phyloP scores from a whole-genome alignment of 2,329 filamentous ascomycete genomes.

The Nothophoma quercina region DNA sequence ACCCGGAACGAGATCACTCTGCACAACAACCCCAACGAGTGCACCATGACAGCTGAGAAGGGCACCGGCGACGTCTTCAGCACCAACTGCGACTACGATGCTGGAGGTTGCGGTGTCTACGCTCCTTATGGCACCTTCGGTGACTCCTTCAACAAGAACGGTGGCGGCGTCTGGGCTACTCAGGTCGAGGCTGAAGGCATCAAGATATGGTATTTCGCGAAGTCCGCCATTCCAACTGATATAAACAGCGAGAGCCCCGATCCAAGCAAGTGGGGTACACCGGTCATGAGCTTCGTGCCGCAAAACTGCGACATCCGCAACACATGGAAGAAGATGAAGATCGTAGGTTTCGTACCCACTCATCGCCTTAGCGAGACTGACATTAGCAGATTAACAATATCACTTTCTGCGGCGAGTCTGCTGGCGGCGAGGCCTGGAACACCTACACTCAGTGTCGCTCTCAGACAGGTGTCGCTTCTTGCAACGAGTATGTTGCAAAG shows the following conservation, averaged over 20 bases:
- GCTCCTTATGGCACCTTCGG: slow-evolving; percentile 26
- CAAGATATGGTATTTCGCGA: slow-evolving; percentile 61
- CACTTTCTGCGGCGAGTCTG: slow-evolving; percentile 55
- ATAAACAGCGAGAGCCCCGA: slow-evolving; percentile 54
- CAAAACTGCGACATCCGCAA: slow-evolving; percentile 53
- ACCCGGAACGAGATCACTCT: slow-evolving; percentile 31
- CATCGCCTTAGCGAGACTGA: too few relatives aligned
- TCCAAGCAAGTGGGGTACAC: slow-evolving; percentile 54
- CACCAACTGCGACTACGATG: background rate
- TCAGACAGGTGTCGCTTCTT: slow-evolving; percentile 56
- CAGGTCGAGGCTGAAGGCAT: slow-evolving; percentile 57
- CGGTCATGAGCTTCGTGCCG: slow-evolving; percentile 41
- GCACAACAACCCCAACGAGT: slow-evolving; percentile 16
- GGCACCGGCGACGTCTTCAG: slow-evolving; percentile 3
- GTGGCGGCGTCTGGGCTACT: slow-evolving; percentile 59
- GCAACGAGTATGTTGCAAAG: slow-evolving; percentile 28
- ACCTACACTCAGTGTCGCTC: slow-evolving; percentile 11
- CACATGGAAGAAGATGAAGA: slow-evolving; percentile 29
- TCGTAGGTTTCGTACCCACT: slow-evolving; percentile 12
- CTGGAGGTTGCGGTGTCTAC: slow-evolving; percentile 22
- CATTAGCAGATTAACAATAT: slow-evolving; percentile 51
- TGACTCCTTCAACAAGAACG: slow-evolving; percentile 35
- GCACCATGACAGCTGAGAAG: slow-evolving; percentile 9
- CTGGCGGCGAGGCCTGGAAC: slow-evolving; percentile 59
- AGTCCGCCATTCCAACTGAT: slow-evolving; percentile 54